Evolutionary conservation across 2,329 filamentous ascomycete species (phyloP), one percentile per base, ranked within the genome.

Genomic region (Paraphaeosphaeria minitans): DNA sequence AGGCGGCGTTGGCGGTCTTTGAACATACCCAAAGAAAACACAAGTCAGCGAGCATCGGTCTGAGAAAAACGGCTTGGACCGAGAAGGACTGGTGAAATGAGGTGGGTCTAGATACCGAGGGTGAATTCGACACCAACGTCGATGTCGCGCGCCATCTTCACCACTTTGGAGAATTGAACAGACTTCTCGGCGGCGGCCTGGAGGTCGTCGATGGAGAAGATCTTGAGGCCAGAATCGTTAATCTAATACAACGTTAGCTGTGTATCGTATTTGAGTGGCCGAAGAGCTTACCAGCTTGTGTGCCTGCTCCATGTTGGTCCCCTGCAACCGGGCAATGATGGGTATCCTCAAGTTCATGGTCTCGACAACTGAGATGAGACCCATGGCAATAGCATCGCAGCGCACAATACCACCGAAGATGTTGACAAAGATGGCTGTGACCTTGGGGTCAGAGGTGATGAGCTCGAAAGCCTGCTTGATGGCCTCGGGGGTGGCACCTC

Each of bases 391-490:
- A 75, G 92, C 93, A 79, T 99, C 95, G 79, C 95, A 99, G 74
- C 95, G 89, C 70, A 99, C 95, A 72, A 99, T 99, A 82, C 95
- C 95, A 78, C 95, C 95, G 77, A 99, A 99, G 80, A 99, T 99
- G 87, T 99, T 99, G 84, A 99, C 95, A 72, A 99, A 99, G 83
- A 99, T 95, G 74, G 95, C 95, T 53, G 93, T 94, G 67, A 99
- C 95, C 86, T 98, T 98, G 76, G 93, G 88, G 80, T 99, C 95
- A 81, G 90, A 95, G 72, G 95, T 99, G 84, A 99, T 99, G 74
- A 99, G 91, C 80, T 97, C 93, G 77, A 99, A 99, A 68, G 95
- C 95, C 81, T 95, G 90, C 84, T 93, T 92, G 82, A 99, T 99
- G 72, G 95, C 95, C 68, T 93, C 90, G 35, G 95, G 93, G 61